These are phyloP conservation scores for Starmerella stellata DNA, from an alignment of 805 yeast genomes.

Conservation along the genomic window DNA sequence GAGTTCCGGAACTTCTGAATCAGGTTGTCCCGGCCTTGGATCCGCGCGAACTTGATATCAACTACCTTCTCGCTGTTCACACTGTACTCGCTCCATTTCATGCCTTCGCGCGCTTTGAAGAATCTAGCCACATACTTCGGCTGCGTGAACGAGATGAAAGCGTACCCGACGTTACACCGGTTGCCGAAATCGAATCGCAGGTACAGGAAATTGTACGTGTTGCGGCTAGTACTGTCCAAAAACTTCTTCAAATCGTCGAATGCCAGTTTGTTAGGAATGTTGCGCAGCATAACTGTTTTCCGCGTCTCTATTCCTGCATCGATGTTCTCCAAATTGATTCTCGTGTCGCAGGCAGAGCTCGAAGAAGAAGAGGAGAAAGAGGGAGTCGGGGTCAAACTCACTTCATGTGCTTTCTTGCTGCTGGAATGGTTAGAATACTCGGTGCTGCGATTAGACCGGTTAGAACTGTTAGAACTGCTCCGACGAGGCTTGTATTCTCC, in stretches of 20 bases:
- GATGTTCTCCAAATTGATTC: slow-evolving; percentile 26
- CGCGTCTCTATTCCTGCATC: slow-evolving; percentile 28
- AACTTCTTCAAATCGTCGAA: slow-evolving; percentile 31
- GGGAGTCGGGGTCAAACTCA: neutral
- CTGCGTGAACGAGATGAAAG: slow-evolving; percentile 32
- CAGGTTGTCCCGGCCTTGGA: slow-evolving; percentile 32
- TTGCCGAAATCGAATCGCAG: slow-evolving; percentile 36
- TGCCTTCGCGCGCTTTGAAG: slow-evolving; percentile 31
- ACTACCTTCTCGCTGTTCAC: slow-evolving; percentile 35
- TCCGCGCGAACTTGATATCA: slow-evolving; percentile 34
- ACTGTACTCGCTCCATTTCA: slow-evolving; percentile 27
- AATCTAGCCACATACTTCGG: slow-evolving; percentile 31
- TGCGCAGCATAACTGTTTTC: slow-evolving; percentile 35
- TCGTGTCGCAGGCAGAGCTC: neutral
- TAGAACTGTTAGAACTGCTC: neutral
- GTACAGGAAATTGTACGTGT: slow-evolving; percentile 27
- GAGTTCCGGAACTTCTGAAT: slow-evolving; percentile 34
- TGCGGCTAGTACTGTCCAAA: slow-evolving; percentile 29
- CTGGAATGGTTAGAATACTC: too few relatives aligned
- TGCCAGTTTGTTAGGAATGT: slow-evolving; percentile 36
- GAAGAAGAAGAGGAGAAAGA: neutral
- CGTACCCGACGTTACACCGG: slow-evolving; percentile 40
- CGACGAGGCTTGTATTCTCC: neutral
- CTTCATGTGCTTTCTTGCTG: too few relatives aligned
- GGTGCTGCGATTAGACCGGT: too few relatives aligned